Conservation (phyloP, 768 basidiomycete species). For the Leccinum barrowsii region DNA sequence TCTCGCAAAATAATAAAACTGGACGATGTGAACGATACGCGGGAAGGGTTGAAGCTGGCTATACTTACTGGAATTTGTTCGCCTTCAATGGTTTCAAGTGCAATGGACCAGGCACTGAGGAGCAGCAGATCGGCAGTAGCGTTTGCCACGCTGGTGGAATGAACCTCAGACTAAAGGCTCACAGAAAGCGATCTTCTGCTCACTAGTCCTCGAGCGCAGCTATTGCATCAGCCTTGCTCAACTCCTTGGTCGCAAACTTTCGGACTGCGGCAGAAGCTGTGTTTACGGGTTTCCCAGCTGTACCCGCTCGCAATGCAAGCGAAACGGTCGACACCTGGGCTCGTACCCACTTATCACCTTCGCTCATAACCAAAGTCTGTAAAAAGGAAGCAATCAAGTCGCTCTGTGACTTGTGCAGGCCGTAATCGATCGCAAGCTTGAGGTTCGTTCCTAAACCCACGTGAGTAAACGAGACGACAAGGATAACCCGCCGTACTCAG, state of each 20-base stretch:
- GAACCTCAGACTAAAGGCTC: neutral
- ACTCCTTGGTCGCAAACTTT: slow-evolving; percentile 82
- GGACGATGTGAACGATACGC: neutral
- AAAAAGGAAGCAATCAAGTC: slow-evolving; percentile 89
- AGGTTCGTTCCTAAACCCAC: slow-evolving; percentile 71
- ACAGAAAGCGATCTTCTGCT: slow-evolving; percentile 27
- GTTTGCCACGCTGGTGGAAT: slow-evolving; percentile 67
- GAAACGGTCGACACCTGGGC: slow-evolving; percentile 65
- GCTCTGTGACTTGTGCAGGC: slow-evolving; percentile 74
- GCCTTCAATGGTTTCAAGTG: slow-evolving; percentile 52
- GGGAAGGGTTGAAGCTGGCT: neutral
- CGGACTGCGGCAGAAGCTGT: slow-evolving; percentile 74
- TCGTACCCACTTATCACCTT: slow-evolving; percentile 88
- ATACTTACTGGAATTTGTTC: slow-evolving; percentile 69
- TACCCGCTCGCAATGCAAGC: slow-evolving; percentile 64
- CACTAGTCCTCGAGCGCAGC: slow-evolving; percentile 89
- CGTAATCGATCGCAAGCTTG: slow-evolving; percentile 89
- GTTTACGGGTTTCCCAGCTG: slow-evolving; percentile 68
- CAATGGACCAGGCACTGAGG: slow-evolving; percentile 77
- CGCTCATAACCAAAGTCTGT: slow-evolving; percentile 94
- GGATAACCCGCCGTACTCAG: slow-evolving; percentile 67
- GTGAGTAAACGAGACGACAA: slow-evolving; percentile 74
- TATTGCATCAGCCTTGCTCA: slow-evolving; percentile 74
- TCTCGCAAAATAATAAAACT: slow-evolving; percentile 89
- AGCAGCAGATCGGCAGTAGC: slow-evolving; percentile 82